Base-by-base conservation (phyloP, 2,329 filamentous ascomycete genomes). In the Epichloe brachyelytri region DNA sequence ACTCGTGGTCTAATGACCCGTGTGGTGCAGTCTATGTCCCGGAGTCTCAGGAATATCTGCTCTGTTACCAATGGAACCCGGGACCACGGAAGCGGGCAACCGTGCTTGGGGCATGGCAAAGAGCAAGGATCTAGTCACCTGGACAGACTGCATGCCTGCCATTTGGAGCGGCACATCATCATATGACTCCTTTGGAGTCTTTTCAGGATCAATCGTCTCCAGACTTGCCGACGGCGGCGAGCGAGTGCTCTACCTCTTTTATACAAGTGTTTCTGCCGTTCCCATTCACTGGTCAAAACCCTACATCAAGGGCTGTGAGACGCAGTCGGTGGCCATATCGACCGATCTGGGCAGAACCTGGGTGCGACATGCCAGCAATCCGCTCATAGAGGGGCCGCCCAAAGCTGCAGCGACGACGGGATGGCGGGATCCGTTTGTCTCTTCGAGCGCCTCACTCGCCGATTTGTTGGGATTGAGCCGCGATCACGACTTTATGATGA, bases 201-300 rank as follows among this genome's bases (percentile, higher is more conserved):
- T 72, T 49, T 70, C 71, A 39, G 70, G 71, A 5, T 65, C 63
- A 19, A 68, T 71, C n/a, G 68, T 71, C 34, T 68, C 70, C 10
- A 59, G 53, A 4, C 66, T 69, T 15, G 66, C 71, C 52, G 63
- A 68, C 14, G 68, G 67, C n/a, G 64, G 67, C 17, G 64, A 49
- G 52, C 41, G 54, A 20, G 38, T 57, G 4, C 60, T 37, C 63
- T 69, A n/a, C 69, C 68, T 7, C 54, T 72, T 33, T 2, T 73
- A 73, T 53, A 71, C 71, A 7, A 67, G 66, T 5, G 68, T 72
- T 12, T 65, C 64, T n/a, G 68, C 64, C 53, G 53, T 71, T 12
- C 70, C 70, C 0, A 71, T 73, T n/a, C 65, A 69, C 40, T 72
- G 69, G 69, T 71, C 67, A 6, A 64, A 71, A 26, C 61, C 62